These are phyloP conservation scores for Cylindrodendrum hubeiense DNA, from an alignment of 2,329 filamentous ascomycete genomes.

Conservation along the genomic window DNA sequence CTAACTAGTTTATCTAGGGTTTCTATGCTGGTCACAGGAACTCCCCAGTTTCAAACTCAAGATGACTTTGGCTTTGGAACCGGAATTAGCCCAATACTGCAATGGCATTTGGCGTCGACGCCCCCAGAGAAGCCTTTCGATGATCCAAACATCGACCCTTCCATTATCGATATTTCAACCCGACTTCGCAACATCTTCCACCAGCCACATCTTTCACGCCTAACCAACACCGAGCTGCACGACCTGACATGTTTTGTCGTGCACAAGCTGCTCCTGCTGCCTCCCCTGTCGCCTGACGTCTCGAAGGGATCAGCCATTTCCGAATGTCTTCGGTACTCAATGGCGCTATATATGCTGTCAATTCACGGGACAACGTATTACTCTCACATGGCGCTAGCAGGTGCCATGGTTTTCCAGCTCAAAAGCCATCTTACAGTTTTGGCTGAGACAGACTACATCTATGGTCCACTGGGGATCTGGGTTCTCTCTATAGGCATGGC, in stretches of 20 bases:
- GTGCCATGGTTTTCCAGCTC: constrained; percentile 50
- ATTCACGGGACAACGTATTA: constrained; percentile 69
- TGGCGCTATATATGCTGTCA: constrained; percentile 64
- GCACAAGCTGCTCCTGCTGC: constrained; percentile 58
- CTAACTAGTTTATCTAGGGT: constrained; percentile 56
- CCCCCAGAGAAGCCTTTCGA: constrained; percentile 25
- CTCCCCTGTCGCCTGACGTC: constrained; percentile 17
- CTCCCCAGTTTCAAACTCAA: constrained; percentile 65
- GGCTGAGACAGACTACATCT: background rate
- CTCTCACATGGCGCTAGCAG: constrained; percentile 59
- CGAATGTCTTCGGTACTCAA: constrained; percentile 60
- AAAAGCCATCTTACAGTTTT: constrained; percentile 45
- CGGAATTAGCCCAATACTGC: constrained; percentile 61
- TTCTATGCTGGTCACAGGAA: constrained; percentile 65
- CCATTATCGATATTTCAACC: constrained; percentile 52
- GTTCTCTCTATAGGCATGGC: constrained; percentile 56
- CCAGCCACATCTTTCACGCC: constrained; percentile 37
- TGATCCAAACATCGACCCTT: constrained; percentile 48
- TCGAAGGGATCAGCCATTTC: constrained; percentile 42
- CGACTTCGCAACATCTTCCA: constrained; percentile 60
- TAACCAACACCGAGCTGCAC: constrained; percentile 61
- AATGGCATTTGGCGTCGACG: constrained; percentile 58
- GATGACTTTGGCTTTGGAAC: constrained; percentile 61
- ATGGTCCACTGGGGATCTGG: constrained; percentile 55
- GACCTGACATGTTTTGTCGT: constrained; percentile 68